Evolutionary conservation across 495 filamentous ascomycete genomes (phyloP), one percentile per base, ranked within the genome.

Genomic region (Podospora tetraspora): DNA sequence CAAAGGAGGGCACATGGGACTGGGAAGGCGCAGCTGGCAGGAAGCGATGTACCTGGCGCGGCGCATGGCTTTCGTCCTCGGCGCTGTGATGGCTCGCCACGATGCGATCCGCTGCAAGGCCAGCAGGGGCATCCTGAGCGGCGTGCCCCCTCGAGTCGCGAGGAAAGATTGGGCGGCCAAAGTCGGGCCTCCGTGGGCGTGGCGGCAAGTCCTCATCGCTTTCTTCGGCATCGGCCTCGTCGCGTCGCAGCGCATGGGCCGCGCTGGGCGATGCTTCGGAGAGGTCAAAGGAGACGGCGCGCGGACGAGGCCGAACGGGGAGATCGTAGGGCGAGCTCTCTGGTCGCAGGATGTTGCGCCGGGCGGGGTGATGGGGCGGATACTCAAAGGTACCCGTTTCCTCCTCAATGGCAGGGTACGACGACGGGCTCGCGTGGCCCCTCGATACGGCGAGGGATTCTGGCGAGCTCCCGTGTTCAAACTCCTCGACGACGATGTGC

Each of bases 401-500:
- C 22, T 68, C 67, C n/a, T 69, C 66, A 59, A 59, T 70, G 21
- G 32, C 29, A 1, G 37, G 57, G 12, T 62, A 59, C 0, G 63
- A 69, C 9, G 67, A 24, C n/a, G 27, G 62, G 24, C 19, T 52
- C 10, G 73, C 70, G 1, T 29, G 61, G 13, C 69, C 57, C 32
- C 62, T 64, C 21, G 43, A 52, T n/a, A 61, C 61, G 1, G 67
- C 43, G 16, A 69, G 65, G 22, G 71, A 73, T 19, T 69, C 43
- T n/a, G 43, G 43, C 0, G 43, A 52, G 19, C 43, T 52, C 16
- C 43, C 19, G 8, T 8, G 68, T 69, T 21, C 67, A 66, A 25
- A 75, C 64, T 70, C 75, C 43, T 75, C 74, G 57, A 79, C 64
- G 56, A 70, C 66, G 13, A 79, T 75, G 29, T 73, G 73, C 68